Evolutionary conservation across 129 eudicot genomes (phyloP).

Genomic region (Flaveria sonorensis): DNA sequence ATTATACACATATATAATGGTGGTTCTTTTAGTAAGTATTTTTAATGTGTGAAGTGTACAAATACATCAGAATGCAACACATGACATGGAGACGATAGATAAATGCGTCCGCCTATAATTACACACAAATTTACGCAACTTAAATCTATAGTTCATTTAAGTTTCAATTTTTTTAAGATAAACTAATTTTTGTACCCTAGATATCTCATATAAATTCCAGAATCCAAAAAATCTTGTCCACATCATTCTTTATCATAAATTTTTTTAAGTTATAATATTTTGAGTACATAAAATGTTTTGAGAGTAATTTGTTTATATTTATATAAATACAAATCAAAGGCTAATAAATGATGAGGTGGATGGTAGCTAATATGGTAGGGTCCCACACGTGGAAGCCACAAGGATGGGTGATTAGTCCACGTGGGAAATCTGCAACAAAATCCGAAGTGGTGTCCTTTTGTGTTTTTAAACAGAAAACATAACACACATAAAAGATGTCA

Average conservation of each 20-base stretch:
- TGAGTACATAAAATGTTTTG: neutral
- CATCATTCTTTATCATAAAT: neutral
- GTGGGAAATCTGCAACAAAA: slow-evolving; percentile 39
- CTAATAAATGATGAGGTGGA: slow-evolving; percentile 42
- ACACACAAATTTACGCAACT: too few relatives aligned
- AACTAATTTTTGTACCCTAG: too few relatives aligned
- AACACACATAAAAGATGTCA: slow-evolving; percentile 31
- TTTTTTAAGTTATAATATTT: neutral
- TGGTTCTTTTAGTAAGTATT: too few relatives aligned
- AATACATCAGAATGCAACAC: too few relatives aligned
- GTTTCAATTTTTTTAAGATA: too few relatives aligned
- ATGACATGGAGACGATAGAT: too few relatives aligned
- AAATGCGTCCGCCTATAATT: too few relatives aligned
- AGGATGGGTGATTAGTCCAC: slow-evolving; percentile 29
- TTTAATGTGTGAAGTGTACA: too few relatives aligned
- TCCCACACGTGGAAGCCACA: slow-evolving; percentile 41
- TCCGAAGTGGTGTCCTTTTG: slow-evolving; percentile 31
- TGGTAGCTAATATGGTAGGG: slow-evolving; percentile 41
- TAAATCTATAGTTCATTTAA: too few relatives aligned
- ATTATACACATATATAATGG: too few relatives aligned
- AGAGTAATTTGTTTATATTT: neutral
- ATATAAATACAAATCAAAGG: neutral
- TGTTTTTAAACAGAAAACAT: slow-evolving; percentile 6
- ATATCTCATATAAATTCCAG: neutral
- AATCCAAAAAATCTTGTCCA: neutral